Evolutionary conservation across 2,329 filamentous ascomycete species (phyloP).

Genomic region (Bipolaris oryzae): DNA sequence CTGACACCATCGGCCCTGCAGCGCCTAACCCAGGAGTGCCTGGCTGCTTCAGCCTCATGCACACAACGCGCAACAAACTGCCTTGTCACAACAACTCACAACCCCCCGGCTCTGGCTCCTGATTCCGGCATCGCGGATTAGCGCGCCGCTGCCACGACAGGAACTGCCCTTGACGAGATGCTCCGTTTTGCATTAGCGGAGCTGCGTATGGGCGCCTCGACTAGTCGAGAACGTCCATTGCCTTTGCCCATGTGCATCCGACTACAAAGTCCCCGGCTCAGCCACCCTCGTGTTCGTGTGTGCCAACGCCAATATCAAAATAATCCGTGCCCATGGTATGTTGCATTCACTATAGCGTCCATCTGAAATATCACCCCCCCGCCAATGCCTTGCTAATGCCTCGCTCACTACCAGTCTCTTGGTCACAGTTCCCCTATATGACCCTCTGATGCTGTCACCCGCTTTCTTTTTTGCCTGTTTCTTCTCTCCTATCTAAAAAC

Average conservation of each 20-base stretch:
- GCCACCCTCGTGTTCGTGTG: slow-evolving; percentile 4
- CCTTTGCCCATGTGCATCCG: not conserved
- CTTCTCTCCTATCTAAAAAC: slow-evolving; percentile 3
- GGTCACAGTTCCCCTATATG: not conserved
- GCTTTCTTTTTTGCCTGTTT: not conserved
- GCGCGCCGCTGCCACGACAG: not conserved
- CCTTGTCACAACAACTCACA: not conserved
- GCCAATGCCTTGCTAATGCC: not conserved
- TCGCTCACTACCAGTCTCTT: slow-evolving; percentile 1
- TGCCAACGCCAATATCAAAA: not conserved
- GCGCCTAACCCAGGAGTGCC: slow-evolving; percentile 5
- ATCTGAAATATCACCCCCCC: not conserved
- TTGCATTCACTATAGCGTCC: not conserved
- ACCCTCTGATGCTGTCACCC: slow-evolving; percentile 7
- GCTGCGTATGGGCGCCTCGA: not conserved
- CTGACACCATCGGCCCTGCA: not conserved
- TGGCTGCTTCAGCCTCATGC: slow-evolving; percentile 2
- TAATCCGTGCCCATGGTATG: not conserved
- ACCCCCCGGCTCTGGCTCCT: not conserved
- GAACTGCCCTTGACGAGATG: not conserved
- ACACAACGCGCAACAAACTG: not conserved
- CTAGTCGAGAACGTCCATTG: not conserved
- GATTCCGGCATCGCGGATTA: not conserved
- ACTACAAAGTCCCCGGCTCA: slow-evolving; percentile 6
- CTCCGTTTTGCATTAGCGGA: not conserved